Conservation (phyloP, 179 eudicot species). For the Spinacia oleracea region DNA sequence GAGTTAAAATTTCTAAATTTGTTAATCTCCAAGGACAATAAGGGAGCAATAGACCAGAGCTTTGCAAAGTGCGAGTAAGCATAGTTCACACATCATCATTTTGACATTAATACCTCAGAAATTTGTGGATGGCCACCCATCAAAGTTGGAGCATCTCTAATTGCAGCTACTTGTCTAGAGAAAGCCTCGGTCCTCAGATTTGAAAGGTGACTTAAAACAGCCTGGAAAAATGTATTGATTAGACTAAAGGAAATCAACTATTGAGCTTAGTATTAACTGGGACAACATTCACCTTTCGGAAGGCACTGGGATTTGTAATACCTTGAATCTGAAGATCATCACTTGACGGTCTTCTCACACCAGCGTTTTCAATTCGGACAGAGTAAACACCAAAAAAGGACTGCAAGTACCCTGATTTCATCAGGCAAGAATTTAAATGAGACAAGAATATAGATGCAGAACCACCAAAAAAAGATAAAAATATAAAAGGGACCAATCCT, state of each 20-base stretch:
- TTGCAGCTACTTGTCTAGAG: conserved; percentile 48
- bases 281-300: conserved; percentile 59
- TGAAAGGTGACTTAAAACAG: conserved; percentile 62
- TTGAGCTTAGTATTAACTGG: conserved; percentile 7
- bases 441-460: conserved; percentile 12
- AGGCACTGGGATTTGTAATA: conserved; percentile 65
- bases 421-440: not conserved
- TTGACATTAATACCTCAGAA: conserved; percentile 52
- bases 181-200: conserved; percentile 56
- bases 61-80: not conserved
- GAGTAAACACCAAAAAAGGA: conserved; percentile 74
- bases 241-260: conserved; percentile 9
- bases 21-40: not conserved
- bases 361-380: conserved; percentile 76
- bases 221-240: conserved; percentile 42
- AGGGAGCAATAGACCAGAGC: not conserved
- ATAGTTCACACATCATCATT: conserved; percentile 6
- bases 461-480: not conserved
- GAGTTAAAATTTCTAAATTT: not conserved
- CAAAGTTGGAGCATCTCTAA: conserved; percentile 51
- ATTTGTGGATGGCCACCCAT: conserved; percentile 41
- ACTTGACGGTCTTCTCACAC: conserved; percentile 74
- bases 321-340: conserved; percentile 88
- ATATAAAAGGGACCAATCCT: not conserved
- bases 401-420: conserved; percentile 71